Percentiles rank a stretch among this genome's conserved stretches.
These are phyloP conservation scores for Rhodotorula sp. DNA, from an alignment of 1,284 basidiomycete genomes.

Conservation along the genomic window DNA sequence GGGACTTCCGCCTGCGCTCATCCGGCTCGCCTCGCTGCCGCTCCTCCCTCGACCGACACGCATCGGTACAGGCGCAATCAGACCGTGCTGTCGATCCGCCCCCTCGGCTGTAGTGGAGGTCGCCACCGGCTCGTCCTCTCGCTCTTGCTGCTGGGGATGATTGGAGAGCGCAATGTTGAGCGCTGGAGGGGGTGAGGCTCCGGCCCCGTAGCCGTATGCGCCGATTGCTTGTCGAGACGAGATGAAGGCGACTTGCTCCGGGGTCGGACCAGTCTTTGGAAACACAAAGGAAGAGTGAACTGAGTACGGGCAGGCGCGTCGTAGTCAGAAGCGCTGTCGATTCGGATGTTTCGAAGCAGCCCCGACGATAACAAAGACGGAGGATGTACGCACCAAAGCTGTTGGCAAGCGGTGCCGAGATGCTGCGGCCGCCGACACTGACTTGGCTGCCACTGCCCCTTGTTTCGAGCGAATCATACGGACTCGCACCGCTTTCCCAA, in stretches of 20 bases:
- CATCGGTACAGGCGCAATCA: background rate
- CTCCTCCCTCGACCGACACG: background rate
- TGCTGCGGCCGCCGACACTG: conserved; percentile 19
- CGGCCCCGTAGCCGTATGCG: conserved; percentile 29
- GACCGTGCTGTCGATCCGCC: no score
- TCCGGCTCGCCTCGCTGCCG: conserved; percentile 5
- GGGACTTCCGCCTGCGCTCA: conserved; percentile 2
- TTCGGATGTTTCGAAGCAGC: no score
- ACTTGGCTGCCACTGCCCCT: conserved; percentile 18
- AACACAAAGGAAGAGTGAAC: conserved; percentile 38
- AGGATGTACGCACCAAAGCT: conserved; percentile 27
- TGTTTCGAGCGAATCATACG: conserved; percentile 12
- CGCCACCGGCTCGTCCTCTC: no score
- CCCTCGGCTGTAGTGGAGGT: no score
- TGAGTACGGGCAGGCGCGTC: background rate
- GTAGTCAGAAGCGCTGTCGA: background rate
- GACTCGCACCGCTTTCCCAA: conserved; percentile 13
- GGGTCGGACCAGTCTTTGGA: conserved; percentile 23
- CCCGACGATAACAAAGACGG: background rate
- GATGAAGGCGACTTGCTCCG: conserved; percentile 36
- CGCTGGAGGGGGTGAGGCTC: background rate
- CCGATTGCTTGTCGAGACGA: conserved; percentile 34
- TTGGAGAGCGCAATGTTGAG: background rate
- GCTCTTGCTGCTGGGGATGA: no score
- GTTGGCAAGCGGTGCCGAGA: conserved; percentile 31